Base-by-base conservation (phyloP, 1,284 basidiomycete genomes). In the Malassezia pachydermatis region DNA sequence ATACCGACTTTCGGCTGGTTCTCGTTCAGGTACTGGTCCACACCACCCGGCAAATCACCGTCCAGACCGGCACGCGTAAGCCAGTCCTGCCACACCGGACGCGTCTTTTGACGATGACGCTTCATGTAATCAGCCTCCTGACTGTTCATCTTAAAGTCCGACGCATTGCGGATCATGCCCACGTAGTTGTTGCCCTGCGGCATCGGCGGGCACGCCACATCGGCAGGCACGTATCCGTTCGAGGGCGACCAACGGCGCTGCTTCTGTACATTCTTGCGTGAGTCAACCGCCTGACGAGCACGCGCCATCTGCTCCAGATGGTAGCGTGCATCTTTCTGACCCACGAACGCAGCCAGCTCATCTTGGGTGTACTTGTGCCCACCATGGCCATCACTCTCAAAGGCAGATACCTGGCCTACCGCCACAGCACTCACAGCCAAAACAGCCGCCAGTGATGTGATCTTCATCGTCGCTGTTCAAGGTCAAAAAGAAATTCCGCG, bases 1-100 rank as follows among this genome's bases (percentile, higher is more conserved):
- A 75, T 63, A 23, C 73, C 74, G 17, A 76, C 59, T 2, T 57
- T 52, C 0, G 76, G 76, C 9, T 60, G 51, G 27, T 43, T 43
- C 5, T 40, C n/a, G 7, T 44, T 41, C 2, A 67, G 61, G 51
- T 58, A 70, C 34, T 65, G 58, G 27, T 45, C 30, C 7, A 59
- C 51, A 23, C 65, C 66, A 11, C 66, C 66, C 2, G 57, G 57
- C 4, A 65, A 34, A 8, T 38, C 41, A 16, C 47, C 45, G 19
- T 48, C 57, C 32, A 65, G 50, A 25, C 54, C 51, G 20, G 54
- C 58, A 10, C 50, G 49, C 13, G 54, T 51, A 16, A 70, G 53
- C 65, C 65, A 70, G 24, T 39, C 47, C 14, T 36, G 22, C 66
- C 66, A 69, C 22, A 28, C 55, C 1, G 24, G 4, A 16, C 53